Base-by-base conservation (phyloP, 2,329 filamentous ascomycete species). In the Drechslerella dactyloides region DNA sequence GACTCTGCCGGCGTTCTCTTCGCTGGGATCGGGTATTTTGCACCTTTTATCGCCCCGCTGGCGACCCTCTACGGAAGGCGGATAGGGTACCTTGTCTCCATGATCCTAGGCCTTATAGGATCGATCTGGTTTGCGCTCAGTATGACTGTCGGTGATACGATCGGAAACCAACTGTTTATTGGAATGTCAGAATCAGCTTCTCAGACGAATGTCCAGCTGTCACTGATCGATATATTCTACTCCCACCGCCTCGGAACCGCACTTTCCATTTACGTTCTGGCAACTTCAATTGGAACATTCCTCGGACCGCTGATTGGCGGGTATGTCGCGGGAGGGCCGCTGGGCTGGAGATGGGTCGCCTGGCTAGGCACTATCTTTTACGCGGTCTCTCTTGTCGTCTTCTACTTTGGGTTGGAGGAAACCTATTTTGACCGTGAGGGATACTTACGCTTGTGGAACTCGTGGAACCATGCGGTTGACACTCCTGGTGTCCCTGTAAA, bases 1-100 rank as follows among this genome's bases (percentile, higher is more conserved):
- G 84, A 82, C 2, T 84, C 83, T n/a, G 84, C 84, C 0, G 84
- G 84, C 23, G 83, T 86, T 1, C 76, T 86, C 53, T 86, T 86
- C 74, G 75, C 84, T 35, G 83, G 81, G 1, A 85, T 86, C 59
- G 84, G 84, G 3, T 85, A 84, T 75, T 84, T 83, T 79, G 83
- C 83, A 0, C 77, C 86, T 53, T 79, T 86, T 13, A 81, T 83
- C 35, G 83, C 83, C 17, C 84, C 84, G 0, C 81, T 82, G 19
- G 82, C 84, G 1, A 83, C 83, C 76, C 77, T 86, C 0, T 86
- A 85, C 75, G 84, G 84, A 48, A 81, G 84, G 7, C 81, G 84
- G 7, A 80, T 85, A 52, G 79, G 83, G n/a, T 86, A 86, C 74
- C 77, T 86, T 51, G 78, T 86, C 48, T 84, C 83, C 64, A 80